A percentile compares a stretch with the other conserved stretches of the same genome.
Evolutionary conservation across 1,284 basidiomycete species (phyloP).

Genomic region (Peniophora sp.): DNA sequence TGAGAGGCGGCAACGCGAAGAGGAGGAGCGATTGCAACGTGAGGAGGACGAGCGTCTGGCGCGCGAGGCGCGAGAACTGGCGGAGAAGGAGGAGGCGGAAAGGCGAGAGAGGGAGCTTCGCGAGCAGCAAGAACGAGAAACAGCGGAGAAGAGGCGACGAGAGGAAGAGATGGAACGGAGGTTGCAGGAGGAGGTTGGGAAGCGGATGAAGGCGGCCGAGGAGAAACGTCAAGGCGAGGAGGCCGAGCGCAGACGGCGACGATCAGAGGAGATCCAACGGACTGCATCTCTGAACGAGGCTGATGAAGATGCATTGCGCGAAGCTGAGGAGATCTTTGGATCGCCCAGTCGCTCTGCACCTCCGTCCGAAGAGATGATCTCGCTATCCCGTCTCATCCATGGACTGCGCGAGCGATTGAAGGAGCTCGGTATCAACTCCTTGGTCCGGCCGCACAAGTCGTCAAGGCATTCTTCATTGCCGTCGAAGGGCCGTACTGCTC

Average conservation of each 20-base stretch:
- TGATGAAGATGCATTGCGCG: constrained; percentile 10
- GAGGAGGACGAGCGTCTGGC: constrained; percentile 26
- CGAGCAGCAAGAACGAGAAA: constrained; percentile 20
- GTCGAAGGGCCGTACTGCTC: constrained; percentile 33
- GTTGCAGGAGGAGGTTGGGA: constrained; percentile 20
- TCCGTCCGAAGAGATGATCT: constrained; percentile 16
- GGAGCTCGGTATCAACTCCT: constrained; percentile 51
- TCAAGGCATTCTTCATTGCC: constrained; percentile 40
- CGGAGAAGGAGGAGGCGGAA: constrained; percentile 10
- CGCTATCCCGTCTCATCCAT: constrained; percentile 21
- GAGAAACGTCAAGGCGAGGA: constrained; percentile 32
- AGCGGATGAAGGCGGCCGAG: constrained; percentile 19
- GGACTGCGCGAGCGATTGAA: constrained; percentile 49
- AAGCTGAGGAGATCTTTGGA: constrained; percentile 48
- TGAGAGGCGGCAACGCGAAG: neutral
- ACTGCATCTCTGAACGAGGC: constrained; percentile 7
- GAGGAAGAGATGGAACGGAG: constrained; percentile 18
- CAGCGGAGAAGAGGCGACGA: constrained; percentile 6
- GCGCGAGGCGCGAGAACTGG: constrained; percentile 7
- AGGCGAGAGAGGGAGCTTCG: constrained; percentile 18
- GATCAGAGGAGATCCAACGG: too few relatives aligned
- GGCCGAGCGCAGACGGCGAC: constrained; percentile 10
- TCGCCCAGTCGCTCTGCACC: constrained; percentile 22
- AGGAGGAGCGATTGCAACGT: neutral
- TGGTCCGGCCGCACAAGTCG: constrained; percentile 37